Conservation (phyloP, 345 rosid species). For the Syzygium grande region DNA sequence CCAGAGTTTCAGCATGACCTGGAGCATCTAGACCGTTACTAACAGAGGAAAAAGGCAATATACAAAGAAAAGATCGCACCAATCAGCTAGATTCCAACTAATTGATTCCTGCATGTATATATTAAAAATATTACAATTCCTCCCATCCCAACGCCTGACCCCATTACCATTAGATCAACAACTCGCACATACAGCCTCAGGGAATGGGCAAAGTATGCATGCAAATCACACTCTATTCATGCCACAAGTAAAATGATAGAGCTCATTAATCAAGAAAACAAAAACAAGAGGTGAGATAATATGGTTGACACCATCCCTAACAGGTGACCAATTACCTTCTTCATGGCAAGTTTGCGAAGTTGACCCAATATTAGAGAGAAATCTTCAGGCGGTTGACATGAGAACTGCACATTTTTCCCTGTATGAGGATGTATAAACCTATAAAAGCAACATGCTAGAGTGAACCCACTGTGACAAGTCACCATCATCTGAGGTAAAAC, state of each 20-base stretch:
- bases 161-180: neutral
- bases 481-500: neutral
- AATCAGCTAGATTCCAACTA: neutral
- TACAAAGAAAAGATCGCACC: neutral
- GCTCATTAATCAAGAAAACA: neutral
- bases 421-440: slow-evolving; percentile 81
- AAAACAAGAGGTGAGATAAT: neutral
- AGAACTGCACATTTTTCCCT: slow-evolving; percentile 39
- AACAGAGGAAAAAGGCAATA: neutral
- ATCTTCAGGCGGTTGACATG: slow-evolving; percentile 79
- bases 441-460: neutral
- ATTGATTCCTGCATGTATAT: neutral
- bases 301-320: neutral
- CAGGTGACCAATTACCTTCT: slow-evolving; percentile 25
- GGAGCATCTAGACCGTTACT: neutral
- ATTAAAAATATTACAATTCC: neutral
- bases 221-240: neutral
- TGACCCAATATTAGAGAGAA: slow-evolving; percentile 41
- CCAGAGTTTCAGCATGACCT: neutral
- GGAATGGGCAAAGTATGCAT: neutral
- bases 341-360: slow-evolving; percentile 52
- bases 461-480: neutral
- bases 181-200: neutral
- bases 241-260: neutral
- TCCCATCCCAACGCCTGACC: neutral